phyloP scores from a whole-genome alignment of 768 basidiomycete genomes.

The Psilocybe sp. region DNA sequence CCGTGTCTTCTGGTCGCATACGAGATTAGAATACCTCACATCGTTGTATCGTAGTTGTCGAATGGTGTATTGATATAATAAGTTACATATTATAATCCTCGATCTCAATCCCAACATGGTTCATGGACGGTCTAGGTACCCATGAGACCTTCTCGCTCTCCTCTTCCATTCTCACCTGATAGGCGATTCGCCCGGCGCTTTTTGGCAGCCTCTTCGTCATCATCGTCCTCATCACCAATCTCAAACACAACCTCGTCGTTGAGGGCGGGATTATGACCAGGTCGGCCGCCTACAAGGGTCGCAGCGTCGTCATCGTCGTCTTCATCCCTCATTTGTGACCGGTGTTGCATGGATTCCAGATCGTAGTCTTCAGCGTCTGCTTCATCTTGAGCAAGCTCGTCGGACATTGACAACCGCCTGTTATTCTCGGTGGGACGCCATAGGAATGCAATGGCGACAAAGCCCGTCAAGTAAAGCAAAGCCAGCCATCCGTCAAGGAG shows the following conservation, averaged over 20 bases:
- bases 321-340: slow-evolving; percentile 49
- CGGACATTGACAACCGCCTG: slow-evolving; percentile 92
- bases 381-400: slow-evolving; percentile 93
- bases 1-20: slow-evolving; percentile 83
- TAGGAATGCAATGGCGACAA: slow-evolving; percentile 78
- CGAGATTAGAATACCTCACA: slow-evolving; percentile 49
- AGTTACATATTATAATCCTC: slow-evolving; percentile 25
- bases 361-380: slow-evolving; percentile 93
- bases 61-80: slow-evolving; percentile 32
- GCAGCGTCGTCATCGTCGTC: slow-evolving; percentile 62
- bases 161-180: slow-evolving; percentile 45
- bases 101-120: neutral
- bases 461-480: slow-evolving; percentile 81
- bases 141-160: slow-evolving; percentile 70
- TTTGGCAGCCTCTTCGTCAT: slow-evolving; percentile 50
- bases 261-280: slow-evolving; percentile 44
- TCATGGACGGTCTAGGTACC: slow-evolving; percentile 19
- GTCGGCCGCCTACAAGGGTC: slow-evolving; percentile 65
- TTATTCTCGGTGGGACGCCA: slow-evolving; percentile 94
- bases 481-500: slow-evolving; percentile 93
- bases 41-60: slow-evolving; percentile 24
- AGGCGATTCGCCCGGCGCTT: slow-evolving; percentile 42
- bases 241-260: slow-evolving; percentile 85
- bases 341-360: slow-evolving; percentile 67
- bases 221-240: slow-evolving; percentile 86